These are phyloP conservation scores for Cercospora sp. DNA, from an alignment of 2,329 filamentous ascomycete genomes.

Conservation along the genomic window DNA sequence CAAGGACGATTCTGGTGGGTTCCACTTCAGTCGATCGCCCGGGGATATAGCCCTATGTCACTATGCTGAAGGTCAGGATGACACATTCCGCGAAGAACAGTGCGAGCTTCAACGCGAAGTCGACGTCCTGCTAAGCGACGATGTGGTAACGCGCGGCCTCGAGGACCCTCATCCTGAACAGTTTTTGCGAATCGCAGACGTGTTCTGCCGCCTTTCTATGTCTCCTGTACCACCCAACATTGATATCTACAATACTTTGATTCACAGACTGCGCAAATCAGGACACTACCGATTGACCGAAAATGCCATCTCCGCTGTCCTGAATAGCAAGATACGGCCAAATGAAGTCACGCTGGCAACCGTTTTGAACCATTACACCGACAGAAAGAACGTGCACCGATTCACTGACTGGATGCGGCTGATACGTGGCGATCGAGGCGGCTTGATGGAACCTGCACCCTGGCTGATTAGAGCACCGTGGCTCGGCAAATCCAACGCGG, in stretches of 20 bases:
- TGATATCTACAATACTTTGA: conserved; percentile 69
- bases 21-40: conserved; percentile 7
- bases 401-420: conserved; percentile 44
- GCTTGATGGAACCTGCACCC: conserved; percentile 42
- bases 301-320: conserved; percentile 35
- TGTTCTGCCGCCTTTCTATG: conserved; percentile 66
- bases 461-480: conserved; percentile 6
- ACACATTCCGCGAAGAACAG: conserved; percentile 36
- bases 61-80: conserved; percentile 44
- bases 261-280: conserved; percentile 59
- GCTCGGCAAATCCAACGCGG: conserved; percentile 27
- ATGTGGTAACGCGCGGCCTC: not conserved
- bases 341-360: conserved; percentile 48
- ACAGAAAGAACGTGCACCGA: conserved; percentile 31
- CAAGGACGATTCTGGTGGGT: not conserved
- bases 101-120: conserved; percentile 31
- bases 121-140: conserved; percentile 26
- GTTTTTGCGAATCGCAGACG: conserved; percentile 38
- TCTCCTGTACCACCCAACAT: conserved; percentile 62
- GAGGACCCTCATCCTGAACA: not conserved
- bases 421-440: conserved; percentile 43
- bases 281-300: conserved; percentile 33
- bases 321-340: conserved; percentile 43
- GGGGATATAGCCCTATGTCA: conserved; percentile 25
- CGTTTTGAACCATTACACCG: conserved; percentile 45